Conservation (phyloP, 148 eudicot species). For the Amaranthus hypochondriacus region DNA sequence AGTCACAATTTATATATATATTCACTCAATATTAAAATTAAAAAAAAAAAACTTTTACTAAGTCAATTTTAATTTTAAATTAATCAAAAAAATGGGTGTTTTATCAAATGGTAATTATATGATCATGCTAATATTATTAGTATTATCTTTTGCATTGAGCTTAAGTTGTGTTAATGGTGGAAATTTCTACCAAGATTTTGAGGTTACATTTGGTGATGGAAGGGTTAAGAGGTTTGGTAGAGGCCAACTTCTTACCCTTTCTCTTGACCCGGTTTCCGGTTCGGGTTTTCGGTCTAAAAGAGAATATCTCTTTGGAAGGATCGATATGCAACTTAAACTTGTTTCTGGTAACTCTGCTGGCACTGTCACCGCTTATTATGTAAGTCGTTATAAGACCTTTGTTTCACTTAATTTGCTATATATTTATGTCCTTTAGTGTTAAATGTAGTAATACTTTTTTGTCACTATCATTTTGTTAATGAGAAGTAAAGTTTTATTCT, state of each 20-base stretch:
- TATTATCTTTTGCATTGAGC: constrained; percentile 14
- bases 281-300: constrained; percentile 51
- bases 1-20: not conserved
- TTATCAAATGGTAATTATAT: constrained; percentile 13
- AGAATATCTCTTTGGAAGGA: constrained; percentile 51
- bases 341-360: constrained; percentile 68
- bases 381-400: constrained; percentile 13
- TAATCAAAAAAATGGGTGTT: constrained; percentile 19
- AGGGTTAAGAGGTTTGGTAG: constrained; percentile 38
- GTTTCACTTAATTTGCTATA: no score
- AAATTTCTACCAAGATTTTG: constrained; percentile 55
- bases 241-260: constrained; percentile 46
- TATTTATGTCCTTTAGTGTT: no score
- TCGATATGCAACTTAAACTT: constrained; percentile 67
- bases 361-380: constrained; percentile 60
- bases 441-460: no score
- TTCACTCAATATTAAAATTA: not conserved
- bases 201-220: constrained; percentile 52
- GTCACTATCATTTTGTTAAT: no score
- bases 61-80: not conserved
- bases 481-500: no score
- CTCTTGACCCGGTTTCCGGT: constrained; percentile 53
- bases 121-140: constrained; percentile 16
- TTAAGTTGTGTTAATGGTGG: constrained; percentile 28
- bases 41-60: not conserved